Conservation (phyloP, 345 rosid species). For the Schrenkiella parvula region DNA sequence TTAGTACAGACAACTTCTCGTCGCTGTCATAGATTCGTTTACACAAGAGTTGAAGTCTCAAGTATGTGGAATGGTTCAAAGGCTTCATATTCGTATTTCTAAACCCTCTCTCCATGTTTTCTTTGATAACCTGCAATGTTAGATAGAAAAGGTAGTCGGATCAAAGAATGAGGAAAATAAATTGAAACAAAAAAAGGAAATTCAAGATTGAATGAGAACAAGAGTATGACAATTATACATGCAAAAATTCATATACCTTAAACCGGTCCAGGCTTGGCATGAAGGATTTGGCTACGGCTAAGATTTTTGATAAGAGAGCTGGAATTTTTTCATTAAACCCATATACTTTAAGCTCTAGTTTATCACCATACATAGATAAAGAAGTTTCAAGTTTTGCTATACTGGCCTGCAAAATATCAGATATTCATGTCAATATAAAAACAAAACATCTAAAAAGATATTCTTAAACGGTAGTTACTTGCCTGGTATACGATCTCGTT, state of each 20-base stretch:
- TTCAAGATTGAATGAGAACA: neutral
- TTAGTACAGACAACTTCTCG: slow-evolving; percentile 65
- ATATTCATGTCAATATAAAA: slow-evolving; percentile 14
- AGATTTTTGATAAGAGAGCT: slow-evolving; percentile 65
- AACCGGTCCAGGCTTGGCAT: slow-evolving; percentile 73
- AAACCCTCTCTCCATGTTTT: slow-evolving; percentile 67
- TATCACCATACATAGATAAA: slow-evolving; percentile 60
- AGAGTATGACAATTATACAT: neutral
- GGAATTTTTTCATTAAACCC: slow-evolving; percentile 91
- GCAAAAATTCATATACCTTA: slow-evolving; percentile 44
- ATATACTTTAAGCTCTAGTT: slow-evolving; percentile 82
- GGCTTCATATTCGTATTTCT: slow-evolving; percentile 92
- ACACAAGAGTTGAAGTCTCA: slow-evolving; percentile 82
- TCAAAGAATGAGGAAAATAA: neutral
- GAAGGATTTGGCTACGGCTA: slow-evolving; percentile 68
- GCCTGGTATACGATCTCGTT: slow-evolving; percentile 95
- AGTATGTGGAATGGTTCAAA: slow-evolving; percentile 75
- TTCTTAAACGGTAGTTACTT: slow-evolving; percentile 16
- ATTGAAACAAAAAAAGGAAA: neutral
- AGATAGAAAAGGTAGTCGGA: neutral
- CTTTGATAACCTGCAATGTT: slow-evolving; percentile 76
- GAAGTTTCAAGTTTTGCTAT: slow-evolving; percentile 90
- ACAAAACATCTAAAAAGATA: slow-evolving; percentile 8
- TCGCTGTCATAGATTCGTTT: slow-evolving; percentile 79
- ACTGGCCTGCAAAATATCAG: slow-evolving; percentile 64